These are phyloP conservation scores for Lagenaria siceraria DNA, from an alignment of 306 rosid species.

Conservation along the genomic window DNA sequence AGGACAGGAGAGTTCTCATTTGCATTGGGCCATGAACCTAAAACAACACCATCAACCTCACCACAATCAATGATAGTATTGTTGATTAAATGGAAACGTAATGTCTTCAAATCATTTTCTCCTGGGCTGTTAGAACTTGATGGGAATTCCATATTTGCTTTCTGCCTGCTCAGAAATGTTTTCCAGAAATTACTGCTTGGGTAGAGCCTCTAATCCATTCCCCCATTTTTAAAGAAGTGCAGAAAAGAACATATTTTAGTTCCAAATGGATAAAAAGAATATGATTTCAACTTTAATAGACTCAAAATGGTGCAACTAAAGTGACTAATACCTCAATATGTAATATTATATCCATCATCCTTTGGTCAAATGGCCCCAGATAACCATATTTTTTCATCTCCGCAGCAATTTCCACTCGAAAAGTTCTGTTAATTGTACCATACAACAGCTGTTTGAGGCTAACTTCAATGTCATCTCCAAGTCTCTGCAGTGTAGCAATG, in stretches of 20 bases:
- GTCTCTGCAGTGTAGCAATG: conserved; percentile 77
- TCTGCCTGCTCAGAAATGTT: conserved; percentile 48
- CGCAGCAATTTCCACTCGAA: conserved; percentile 59
- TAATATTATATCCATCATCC: conserved; percentile 65
- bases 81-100: conserved; percentile 38
- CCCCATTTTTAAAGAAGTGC: conserved; percentile 21
- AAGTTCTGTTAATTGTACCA: conserved; percentile 81
- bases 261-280: conserved; percentile 11
- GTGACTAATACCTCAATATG: conserved; percentile 57
- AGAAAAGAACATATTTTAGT: conserved; percentile 26
- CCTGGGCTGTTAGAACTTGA: conserved; percentile 33
- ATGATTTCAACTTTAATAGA: background rate
- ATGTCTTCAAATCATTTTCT: conserved; percentile 36
- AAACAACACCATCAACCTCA: conserved; percentile 84
- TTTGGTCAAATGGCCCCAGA: conserved; percentile 80
- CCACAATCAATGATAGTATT: conserved; percentile 55
- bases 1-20: conserved; percentile 34
- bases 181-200: conserved; percentile 92
- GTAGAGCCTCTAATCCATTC: conserved; percentile 63
- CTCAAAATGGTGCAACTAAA: conserved; percentile 12
- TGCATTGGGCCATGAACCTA: conserved; percentile 59
- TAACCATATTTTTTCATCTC: conserved; percentile 77
- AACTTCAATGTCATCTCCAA: conserved; percentile 84
- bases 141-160: conserved; percentile 29
- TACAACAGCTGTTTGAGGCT: conserved; percentile 76